Evolutionary conservation across 2,329 filamentous ascomycete genomes (phyloP).

Genomic region (Cyphellophora attinorum): DNA sequence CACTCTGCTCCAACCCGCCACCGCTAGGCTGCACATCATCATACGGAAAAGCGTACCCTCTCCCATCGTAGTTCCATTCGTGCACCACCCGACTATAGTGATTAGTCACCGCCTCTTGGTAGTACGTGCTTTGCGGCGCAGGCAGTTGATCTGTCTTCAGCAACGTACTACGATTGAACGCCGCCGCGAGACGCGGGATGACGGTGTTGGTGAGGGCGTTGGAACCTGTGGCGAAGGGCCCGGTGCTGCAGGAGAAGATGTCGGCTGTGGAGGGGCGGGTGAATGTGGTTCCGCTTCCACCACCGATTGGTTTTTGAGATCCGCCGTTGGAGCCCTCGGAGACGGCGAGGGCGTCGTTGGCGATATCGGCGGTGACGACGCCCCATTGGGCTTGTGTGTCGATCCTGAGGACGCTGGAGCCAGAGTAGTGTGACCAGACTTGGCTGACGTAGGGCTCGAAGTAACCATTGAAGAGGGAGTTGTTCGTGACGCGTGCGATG

Average conservation of each 20-base stretch:
- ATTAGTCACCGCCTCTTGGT: constrained; percentile 48
- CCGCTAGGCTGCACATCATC: constrained; percentile 55
- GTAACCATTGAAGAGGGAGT: constrained; percentile 40
- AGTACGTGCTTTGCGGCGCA: constrained; percentile 48
- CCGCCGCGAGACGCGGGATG: constrained; percentile 64
- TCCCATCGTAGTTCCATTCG: constrained; percentile 46
- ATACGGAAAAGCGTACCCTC: constrained; percentile 63
- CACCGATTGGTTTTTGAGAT: neutral
- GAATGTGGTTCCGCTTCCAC: constrained; percentile 33
- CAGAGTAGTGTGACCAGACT: constrained; percentile 40
- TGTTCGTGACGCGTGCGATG: constrained; percentile 30
- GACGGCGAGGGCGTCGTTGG: constrained; percentile 25
- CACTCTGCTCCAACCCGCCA: constrained; percentile 52
- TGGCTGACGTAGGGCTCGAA: constrained; percentile 43
- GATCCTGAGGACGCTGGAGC: constrained; percentile 39
- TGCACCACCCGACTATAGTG: constrained; percentile 60
- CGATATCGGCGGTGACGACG: constrained; percentile 41
- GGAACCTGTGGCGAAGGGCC: constrained; percentile 42
- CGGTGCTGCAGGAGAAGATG: constrained; percentile 58
- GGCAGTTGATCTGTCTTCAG: constrained; percentile 34
- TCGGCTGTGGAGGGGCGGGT: constrained; percentile 48
- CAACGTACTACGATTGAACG: constrained; percentile 65
- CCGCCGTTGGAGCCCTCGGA: neutral
- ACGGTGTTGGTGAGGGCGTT: constrained; percentile 49
- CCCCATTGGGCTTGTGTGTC: constrained; percentile 57